These are phyloP conservation scores for Terfezia claveryi DNA, from an alignment of 495 filamentous ascomycete species.

Conservation along the genomic window DNA sequence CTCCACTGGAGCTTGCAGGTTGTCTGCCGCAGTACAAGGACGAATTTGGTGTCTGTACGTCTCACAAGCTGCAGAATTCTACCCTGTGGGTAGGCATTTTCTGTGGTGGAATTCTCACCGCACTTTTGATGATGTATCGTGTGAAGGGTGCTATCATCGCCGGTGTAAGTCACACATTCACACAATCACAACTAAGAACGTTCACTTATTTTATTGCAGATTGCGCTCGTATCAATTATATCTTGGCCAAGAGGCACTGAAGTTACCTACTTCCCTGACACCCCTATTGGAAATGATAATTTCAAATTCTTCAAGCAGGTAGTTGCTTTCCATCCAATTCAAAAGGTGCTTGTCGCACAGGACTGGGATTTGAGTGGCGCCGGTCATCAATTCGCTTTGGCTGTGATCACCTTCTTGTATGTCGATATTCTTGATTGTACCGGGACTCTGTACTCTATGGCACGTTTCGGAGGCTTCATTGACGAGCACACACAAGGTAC, in stretches of 20 bases:
- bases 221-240: slow-evolving; percentile 60
- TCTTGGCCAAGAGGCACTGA: slow-evolving; percentile 54
- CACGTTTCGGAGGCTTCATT: slow-evolving; percentile 49
- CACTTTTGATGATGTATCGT: slow-evolving; percentile 54
- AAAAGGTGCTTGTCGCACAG: slow-evolving; percentile 39
- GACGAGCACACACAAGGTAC: slow-evolving; percentile 25
- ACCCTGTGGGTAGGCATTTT: slow-evolving; percentile 72
- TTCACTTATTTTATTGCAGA: slow-evolving; percentile 13
- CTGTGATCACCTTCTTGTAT: slow-evolving; percentile 66
- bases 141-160: slow-evolving; percentile 63
- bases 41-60: slow-evolving; percentile 11
- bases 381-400: slow-evolving; percentile 49
- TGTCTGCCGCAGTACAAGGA: slow-evolving; percentile 25
- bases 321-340: slow-evolving; percentile 55
- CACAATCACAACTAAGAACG: too few species aligned
- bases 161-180: slow-evolving; percentile 19
- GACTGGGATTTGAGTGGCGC: slow-evolving; percentile 43
- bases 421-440: slow-evolving; percentile 56
- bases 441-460: slow-evolving; percentile 58
- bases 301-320: slow-evolving; percentile 76
- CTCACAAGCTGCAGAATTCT: slow-evolving; percentile 49
- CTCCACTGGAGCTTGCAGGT: slow-evolving; percentile 48
- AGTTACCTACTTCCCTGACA: slow-evolving; percentile 61
- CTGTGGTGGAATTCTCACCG: slow-evolving; percentile 54
- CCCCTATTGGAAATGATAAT: slow-evolving; percentile 33